A percentile compares a stretch with the other conserved stretches of the same genome.
Conservation (phyloP, 2,329 filamentous ascomycete genomes). For the Daldinia eschscholtzii region DNA sequence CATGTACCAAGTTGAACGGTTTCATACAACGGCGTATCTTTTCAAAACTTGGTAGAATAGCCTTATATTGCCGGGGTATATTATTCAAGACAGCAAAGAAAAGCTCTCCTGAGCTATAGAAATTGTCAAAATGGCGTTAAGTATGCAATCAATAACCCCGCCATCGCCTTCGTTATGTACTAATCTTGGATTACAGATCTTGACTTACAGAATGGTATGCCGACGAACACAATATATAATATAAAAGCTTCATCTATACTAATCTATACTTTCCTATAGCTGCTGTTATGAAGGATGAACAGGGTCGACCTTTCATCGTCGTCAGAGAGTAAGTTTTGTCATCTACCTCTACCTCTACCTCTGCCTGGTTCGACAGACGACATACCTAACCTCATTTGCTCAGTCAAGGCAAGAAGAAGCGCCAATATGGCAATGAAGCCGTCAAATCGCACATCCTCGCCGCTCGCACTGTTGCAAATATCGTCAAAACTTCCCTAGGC, state of each 20-base stretch:
- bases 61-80: conserved; percentile 4
- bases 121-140: conserved; percentile 68
- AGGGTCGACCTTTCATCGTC: conserved; percentile 96
- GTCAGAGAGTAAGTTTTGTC: conserved; percentile 85
- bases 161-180: conserved; percentile 40
- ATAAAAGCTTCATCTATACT: conserved; percentile 17
- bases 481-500: conserved; percentile 96
- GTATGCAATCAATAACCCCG: conserved; percentile 58
- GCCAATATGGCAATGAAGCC: conserved; percentile 94
- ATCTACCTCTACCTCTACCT: conserved; percentile 1
- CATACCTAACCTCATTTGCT: conserved; percentile 39
- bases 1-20: conserved; percentile 25
- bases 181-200: conserved; percentile 69
- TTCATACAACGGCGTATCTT: conserved; percentile 26
- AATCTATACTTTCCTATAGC: conserved; percentile 58
- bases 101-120: conserved; percentile 51
- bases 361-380: conserved; percentile 13
- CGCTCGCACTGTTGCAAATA: conserved; percentile 93
- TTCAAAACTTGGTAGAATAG: conserved; percentile 2
- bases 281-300: conserved; percentile 93
- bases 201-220: conserved; percentile 84
- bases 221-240: not conserved
- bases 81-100: not conserved
- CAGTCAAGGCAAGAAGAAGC: conserved; percentile 97
- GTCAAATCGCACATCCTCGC: conserved; percentile 99